Evolutionary conservation across 306 rosid species (phyloP).

Genomic region (Trifolium dubium): DNA sequence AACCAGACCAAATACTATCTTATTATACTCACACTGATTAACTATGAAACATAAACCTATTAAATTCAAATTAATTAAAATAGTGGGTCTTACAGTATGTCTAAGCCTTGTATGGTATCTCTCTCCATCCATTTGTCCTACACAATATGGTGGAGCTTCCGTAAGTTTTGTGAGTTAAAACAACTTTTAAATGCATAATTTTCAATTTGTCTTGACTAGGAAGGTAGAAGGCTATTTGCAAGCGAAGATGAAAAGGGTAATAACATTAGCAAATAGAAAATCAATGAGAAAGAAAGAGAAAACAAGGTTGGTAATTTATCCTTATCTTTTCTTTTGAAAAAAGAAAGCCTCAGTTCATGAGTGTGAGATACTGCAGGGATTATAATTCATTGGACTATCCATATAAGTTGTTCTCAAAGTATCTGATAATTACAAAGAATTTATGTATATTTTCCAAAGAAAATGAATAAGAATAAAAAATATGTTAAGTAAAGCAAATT

Average conservation of each 20-base stretch:
- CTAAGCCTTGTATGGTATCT: no score
- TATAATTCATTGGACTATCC: background rate
- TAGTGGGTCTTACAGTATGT: no score
- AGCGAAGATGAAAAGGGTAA: background rate
- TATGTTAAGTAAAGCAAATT: no score
- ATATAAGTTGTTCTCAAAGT: constrained; percentile 9
- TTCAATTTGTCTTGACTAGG: background rate
- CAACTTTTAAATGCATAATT: background rate
- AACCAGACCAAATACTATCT: no score
- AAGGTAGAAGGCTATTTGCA: background rate
- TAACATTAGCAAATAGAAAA: background rate
- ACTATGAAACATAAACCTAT: no score
- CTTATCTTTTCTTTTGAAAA: background rate
- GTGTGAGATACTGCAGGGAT: background rate
- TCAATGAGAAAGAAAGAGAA: background rate
- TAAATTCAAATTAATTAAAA: no score
- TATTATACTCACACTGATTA: no score
- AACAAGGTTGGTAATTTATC: constrained; percentile 2
- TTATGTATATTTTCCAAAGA: background rate
- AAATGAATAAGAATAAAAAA: no score
- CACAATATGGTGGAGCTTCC: no score
- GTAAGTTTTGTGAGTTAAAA: no score
- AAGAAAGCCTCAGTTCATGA: background rate
- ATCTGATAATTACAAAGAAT: constrained; percentile 19
- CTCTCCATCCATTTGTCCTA: no score